Evolutionary conservation across 179 eudicot genomes (phyloP).

Genomic region (Silene vulgaris): DNA sequence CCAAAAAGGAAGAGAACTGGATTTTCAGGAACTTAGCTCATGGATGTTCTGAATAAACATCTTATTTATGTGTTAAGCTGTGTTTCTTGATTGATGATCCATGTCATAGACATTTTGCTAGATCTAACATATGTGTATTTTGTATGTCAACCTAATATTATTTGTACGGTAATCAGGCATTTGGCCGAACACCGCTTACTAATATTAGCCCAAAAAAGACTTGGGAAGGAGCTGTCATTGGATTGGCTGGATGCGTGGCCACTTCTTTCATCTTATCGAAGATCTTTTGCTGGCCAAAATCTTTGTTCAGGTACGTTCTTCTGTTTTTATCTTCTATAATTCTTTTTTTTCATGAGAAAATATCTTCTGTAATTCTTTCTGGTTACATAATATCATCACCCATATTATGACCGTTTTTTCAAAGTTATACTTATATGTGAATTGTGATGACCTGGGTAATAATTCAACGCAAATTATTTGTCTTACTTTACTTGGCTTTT

Average conservation of each 20-base stretch:
- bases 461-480: neutral
- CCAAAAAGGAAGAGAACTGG: no score
- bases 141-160: neutral
- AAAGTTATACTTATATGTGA: neutral
- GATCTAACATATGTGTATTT: neutral
- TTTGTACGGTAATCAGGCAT: constrained; percentile 46
- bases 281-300: constrained; percentile 70
- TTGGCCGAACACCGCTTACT: constrained; percentile 87
- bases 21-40: neutral
- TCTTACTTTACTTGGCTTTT: neutral
- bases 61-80: neutral
- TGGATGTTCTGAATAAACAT: neutral
- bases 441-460: neutral
- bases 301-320: constrained; percentile 48
- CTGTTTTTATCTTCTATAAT: neutral
- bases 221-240: constrained; percentile 89
- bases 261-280: constrained; percentile 60
- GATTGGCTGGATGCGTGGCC: constrained; percentile 81
- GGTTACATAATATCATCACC: neutral
- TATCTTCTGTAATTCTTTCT: no score
- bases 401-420: neutral
- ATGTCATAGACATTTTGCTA: neutral
- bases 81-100: neutral
- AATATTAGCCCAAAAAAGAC: constrained; percentile 90
- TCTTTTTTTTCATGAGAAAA: neutral